phyloP scores from a whole-genome alignment of 768 basidiomycete genomes.

The Royoungia palumana region DNA sequence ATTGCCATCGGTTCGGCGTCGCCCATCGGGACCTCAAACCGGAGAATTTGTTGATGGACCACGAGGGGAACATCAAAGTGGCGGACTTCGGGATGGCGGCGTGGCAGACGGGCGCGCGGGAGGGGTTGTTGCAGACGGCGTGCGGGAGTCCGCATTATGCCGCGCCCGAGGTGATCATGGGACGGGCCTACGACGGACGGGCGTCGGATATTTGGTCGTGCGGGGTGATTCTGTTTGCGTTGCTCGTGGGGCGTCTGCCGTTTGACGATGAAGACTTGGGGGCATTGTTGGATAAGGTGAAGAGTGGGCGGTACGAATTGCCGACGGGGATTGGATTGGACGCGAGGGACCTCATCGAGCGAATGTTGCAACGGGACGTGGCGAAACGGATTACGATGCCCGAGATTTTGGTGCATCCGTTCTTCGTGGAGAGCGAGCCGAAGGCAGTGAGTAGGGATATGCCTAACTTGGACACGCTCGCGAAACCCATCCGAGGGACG shows the following conservation, averaged over 20 bases:
- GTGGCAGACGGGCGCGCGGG: conserved; percentile 66
- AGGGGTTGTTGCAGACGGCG: conserved; percentile 68
- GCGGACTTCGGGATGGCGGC: conserved; percentile 98
- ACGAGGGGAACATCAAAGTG: conserved; percentile 84
- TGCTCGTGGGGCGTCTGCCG: conserved; percentile 85
- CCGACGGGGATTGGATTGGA: conserved; percentile 63
- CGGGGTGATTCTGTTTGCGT: conserved; percentile 86
- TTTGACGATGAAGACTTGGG: conserved; percentile 88
- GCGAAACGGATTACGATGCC: conserved; percentile 76
- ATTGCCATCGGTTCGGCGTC: conserved; percentile 93
- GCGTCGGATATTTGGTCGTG: conserved; percentile 97
- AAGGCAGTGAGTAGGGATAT: conserved; percentile 41
- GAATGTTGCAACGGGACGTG: conserved; percentile 79
- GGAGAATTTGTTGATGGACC: conserved; percentile 87
- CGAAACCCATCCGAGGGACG: conserved; percentile 58
- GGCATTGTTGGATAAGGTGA: conserved; percentile 78
- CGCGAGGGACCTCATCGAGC: conserved; percentile 72
- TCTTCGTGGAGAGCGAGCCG: conserved; percentile 58
- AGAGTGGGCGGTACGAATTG: conserved; percentile 68
- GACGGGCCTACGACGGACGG: conserved; percentile 78
- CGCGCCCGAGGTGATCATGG: conserved; percentile 86
- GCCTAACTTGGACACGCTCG: conserved; percentile 64
- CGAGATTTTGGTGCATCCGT: conserved; percentile 77
- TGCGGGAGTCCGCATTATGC: conserved; percentile 97
- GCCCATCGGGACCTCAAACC: conserved; percentile 94